Evolutionary conservation across 176 grass and related monocot species (phyloP).

Genomic region (Aegilops speltoides): DNA sequence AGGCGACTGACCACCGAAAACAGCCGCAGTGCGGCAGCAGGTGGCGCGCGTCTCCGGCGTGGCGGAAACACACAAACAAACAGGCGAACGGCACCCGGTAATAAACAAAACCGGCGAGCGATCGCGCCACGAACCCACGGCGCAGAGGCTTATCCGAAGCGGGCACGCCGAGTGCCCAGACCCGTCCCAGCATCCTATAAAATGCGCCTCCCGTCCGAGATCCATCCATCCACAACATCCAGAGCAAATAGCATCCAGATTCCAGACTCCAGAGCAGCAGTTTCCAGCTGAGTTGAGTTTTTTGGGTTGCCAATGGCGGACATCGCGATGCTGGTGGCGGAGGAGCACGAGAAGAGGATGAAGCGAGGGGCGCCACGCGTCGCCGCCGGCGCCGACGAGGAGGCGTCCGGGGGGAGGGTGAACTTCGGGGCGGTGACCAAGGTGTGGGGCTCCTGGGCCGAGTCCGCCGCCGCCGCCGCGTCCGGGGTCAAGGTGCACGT

Average conservation of each 20-base stretch:
- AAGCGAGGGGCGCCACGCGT: not conserved
- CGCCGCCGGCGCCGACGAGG: not conserved
- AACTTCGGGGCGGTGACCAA: constrained; percentile 36
- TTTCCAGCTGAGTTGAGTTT: not conserved
- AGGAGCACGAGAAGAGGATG: constrained; percentile 74
- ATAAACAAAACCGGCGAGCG: constrained; percentile 14
- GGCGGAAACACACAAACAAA: not conserved
- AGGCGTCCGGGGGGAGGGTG: constrained; percentile 28
- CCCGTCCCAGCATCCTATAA: constrained; percentile 16
- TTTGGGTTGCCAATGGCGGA: constrained; percentile 44
- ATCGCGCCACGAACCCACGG: not conserved
- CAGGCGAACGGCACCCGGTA: constrained; percentile 3
- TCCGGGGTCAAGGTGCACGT: constrained; percentile 37
- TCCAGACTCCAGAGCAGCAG: not conserved
- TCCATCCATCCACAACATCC: not conserved
- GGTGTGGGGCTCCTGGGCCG: constrained; percentile 47
- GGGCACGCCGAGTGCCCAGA: not conserved
- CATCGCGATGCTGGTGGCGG: constrained; percentile 70
- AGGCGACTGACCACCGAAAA: not conserved
- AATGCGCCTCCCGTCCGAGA: not conserved
- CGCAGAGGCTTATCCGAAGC: not conserved
- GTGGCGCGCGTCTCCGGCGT: not conserved
- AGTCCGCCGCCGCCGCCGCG: constrained; percentile 23
- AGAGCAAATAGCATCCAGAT: constrained; percentile 5
- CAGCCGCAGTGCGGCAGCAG: not conserved